These are phyloP conservation scores for Populus tremula DNA, from an alignment of 345 rosid species.

Conservation along the genomic window DNA sequence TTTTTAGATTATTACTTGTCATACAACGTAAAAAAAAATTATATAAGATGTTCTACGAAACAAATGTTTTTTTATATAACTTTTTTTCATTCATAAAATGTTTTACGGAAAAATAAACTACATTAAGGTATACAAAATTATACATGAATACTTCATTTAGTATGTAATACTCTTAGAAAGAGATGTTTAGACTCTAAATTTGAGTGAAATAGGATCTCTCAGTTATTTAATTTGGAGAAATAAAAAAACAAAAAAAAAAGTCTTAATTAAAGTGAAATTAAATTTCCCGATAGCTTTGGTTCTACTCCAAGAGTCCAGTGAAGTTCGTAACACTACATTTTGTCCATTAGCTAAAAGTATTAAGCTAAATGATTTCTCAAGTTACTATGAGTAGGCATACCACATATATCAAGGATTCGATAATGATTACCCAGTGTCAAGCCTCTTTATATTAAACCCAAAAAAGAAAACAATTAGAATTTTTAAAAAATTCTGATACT, in stretches of 20 bases:
- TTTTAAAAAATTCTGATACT: background rate
- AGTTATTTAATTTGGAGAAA: background rate
- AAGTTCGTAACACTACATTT: background rate
- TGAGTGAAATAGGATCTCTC: background rate
- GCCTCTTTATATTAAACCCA: background rate
- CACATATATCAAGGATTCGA: background rate
- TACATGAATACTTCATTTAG: background rate
- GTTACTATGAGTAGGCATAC: background rate
- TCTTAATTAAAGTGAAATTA: too few species aligned
- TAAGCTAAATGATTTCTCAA: too few species aligned
- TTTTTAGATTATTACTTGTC: too few species aligned
- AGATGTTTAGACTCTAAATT: background rate
- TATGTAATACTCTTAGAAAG: background rate
- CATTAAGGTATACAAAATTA: background rate
- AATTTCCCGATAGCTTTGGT: too few species aligned
- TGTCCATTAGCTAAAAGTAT: background rate
- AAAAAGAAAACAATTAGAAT: background rate
- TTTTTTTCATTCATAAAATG: too few species aligned
- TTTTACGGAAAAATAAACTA: background rate
- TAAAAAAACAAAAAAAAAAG: too few species aligned
- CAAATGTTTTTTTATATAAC: too few species aligned
- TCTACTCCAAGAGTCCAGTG: background rate
- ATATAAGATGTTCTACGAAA: too few species aligned
- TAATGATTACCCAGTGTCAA: background rate
- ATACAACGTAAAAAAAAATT: rapidly evolving